phyloP scores from a whole-genome alignment of 768 basidiomycete species.

The Russula griseocarnosa region DNA sequence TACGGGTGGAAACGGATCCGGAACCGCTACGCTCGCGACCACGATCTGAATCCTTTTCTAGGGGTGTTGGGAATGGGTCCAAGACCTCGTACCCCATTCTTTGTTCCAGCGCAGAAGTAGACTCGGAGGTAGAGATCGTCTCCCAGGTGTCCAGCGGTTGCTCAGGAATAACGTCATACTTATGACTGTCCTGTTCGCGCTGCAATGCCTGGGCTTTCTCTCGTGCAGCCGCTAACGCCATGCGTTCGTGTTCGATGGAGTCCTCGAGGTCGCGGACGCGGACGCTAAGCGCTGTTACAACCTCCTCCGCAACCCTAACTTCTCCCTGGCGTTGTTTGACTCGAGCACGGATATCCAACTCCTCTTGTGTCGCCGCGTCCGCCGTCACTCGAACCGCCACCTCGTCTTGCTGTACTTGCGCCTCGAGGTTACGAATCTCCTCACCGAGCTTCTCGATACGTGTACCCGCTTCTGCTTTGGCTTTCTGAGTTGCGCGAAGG shows the following conservation, averaged over 20 bases:
- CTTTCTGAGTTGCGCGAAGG: slow-evolving; percentile 61
- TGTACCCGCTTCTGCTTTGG: slow-evolving; percentile 58
- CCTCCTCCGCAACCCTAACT: slow-evolving; percentile 48
- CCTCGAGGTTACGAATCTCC: slow-evolving; percentile 53
- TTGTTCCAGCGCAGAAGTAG: slow-evolving; percentile 14
- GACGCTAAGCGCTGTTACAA: slow-evolving; percentile 45
- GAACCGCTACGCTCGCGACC: slow-evolving; percentile 14
- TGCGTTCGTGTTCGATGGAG: slow-evolving; percentile 58
- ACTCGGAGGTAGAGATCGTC: slow-evolving; percentile 22
- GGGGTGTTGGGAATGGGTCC: slow-evolving; percentile 23
- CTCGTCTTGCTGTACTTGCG: slow-evolving; percentile 27
- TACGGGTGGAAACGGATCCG: slow-evolving; percentile 12
- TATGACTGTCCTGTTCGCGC: slow-evolving; percentile 33
- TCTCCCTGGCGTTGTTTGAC: slow-evolving; percentile 45
- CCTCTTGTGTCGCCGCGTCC: slow-evolving; percentile 32
- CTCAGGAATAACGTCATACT: slow-evolving; percentile 36
- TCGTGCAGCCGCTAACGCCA: slow-evolving; percentile 53
- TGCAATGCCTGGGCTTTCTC: slow-evolving; percentile 52
- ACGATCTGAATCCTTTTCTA: slow-evolving; percentile 26
- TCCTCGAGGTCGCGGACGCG: slow-evolving; percentile 75
- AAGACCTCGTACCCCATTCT: slow-evolving; percentile 3
- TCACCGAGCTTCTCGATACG: slow-evolving; percentile 53
- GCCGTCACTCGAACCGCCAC: slow-evolving; percentile 4
- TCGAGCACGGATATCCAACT: slow-evolving; percentile 38
- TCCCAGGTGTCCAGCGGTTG: slow-evolving; percentile 28